These are phyloP conservation scores for Graphilbum ipis-grandicollis DNA, from an alignment of 2,329 filamentous ascomycete genomes.

Conservation along the genomic window DNA sequence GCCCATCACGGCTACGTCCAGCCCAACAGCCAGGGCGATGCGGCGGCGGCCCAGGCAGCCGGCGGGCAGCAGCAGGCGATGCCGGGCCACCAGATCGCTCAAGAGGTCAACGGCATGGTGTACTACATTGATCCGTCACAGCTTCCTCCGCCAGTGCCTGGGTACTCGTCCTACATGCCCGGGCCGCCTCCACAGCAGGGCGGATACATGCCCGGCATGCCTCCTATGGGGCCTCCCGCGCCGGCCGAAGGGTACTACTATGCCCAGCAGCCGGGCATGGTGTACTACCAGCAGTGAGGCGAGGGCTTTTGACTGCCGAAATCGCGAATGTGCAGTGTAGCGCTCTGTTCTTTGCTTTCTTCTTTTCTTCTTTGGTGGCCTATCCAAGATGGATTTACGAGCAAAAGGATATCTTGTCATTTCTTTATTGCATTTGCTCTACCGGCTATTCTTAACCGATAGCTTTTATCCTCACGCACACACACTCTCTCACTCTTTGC, in stretches of 20 bases:
- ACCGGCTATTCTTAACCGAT: too few relatives aligned
- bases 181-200: constrained; percentile 18
- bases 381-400: too few relatives aligned
- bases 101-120: constrained; percentile 90
- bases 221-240: constrained; percentile 54
- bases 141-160: constrained; percentile 35
- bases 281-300: constrained; percentile 39
- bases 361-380: too few relatives aligned
- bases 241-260: constrained; percentile 53
- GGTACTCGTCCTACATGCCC: constrained; percentile 27
- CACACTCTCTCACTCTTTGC: too few relatives aligned
- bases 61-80: constrained; percentile 30
- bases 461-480: too few relatives aligned
- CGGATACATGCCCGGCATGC: constrained; percentile 36
- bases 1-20: constrained; percentile 15
- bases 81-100: constrained; percentile 46
- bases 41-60: constrained; percentile 13
- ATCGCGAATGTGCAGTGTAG: too few relatives aligned
- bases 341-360: too few relatives aligned
- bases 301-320: too few relatives aligned
- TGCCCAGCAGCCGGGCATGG: constrained; percentile 36
- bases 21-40: constrained; percentile 23
- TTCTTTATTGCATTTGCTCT: too few relatives aligned
- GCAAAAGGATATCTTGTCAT: too few relatives aligned
- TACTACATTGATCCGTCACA: constrained; percentile 84